Conservation (phyloP, 2,329 filamentous ascomycete genomes). For the Xenoacremonium recifei region DNA sequence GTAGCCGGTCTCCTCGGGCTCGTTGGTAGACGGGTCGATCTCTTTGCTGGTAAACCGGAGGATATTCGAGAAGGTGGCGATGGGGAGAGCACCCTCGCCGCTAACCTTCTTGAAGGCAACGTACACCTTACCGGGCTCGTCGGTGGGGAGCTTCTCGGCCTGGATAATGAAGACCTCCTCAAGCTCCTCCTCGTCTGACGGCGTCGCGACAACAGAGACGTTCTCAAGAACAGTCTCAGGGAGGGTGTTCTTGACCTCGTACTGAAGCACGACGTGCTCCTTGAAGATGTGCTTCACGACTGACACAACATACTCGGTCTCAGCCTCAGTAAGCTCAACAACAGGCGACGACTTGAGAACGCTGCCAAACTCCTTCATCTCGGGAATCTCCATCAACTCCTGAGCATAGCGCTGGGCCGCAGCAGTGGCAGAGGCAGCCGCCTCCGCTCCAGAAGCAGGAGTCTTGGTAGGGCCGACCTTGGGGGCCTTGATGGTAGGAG, state of each 20-base stretch:
- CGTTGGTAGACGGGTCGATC: constrained; percentile 89
- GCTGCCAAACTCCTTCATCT: constrained; percentile 84
- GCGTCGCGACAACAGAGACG: constrained; percentile 78
- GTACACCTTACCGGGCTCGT: constrained; percentile 90
- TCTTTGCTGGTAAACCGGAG: constrained; percentile 98
- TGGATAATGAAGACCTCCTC: constrained; percentile 95
- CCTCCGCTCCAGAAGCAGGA: constrained; percentile 67
- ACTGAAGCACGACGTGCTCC: constrained; percentile 92
- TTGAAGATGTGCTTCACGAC: constrained; percentile 98
- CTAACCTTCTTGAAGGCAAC: constrained; percentile 86
- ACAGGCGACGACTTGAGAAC: constrained; percentile 87
- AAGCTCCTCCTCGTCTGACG: constrained; percentile 75
- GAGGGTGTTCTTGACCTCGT: constrained; percentile 96
- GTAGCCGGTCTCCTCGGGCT: constrained; percentile 89
- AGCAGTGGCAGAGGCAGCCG: constrained; percentile 72
- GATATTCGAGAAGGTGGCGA: constrained; percentile 82
- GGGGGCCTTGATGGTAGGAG: constrained; percentile 91
- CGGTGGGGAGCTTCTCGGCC: constrained; percentile 75
- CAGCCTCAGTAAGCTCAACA: constrained; percentile 90
- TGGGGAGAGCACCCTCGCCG: constrained; percentile 74
- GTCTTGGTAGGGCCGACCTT: constrained; percentile 76
- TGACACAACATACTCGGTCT: constrained; percentile 94
- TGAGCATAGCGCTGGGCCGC: constrained; percentile 86
- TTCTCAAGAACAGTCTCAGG: constrained; percentile 88
- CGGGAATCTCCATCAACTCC: constrained; percentile 83